Conservation (phyloP, 1,284 basidiomycete species). For the Limonomyces culmigenus region DNA sequence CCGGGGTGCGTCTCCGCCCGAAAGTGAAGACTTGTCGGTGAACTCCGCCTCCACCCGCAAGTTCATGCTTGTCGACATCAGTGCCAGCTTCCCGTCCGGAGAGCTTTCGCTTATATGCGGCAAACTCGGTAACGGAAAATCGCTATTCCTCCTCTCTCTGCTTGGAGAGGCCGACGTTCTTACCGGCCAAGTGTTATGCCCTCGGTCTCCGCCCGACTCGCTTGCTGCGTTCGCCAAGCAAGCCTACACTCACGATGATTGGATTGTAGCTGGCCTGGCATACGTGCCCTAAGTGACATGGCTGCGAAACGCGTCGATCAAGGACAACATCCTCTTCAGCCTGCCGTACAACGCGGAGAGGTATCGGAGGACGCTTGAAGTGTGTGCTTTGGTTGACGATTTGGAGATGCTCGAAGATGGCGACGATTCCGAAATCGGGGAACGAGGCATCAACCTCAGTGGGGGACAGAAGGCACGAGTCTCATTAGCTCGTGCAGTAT, state of each 20-base stretch:
- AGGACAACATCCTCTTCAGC: constrained; percentile 88
- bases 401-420: constrained; percentile 2
- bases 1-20: constrained; percentile 15
- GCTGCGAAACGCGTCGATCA: constrained; percentile 87
- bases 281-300: constrained; percentile 80
- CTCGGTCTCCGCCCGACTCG: constrained; percentile 68
- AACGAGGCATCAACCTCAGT: constrained; percentile 75
- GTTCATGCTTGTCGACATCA: constrained; percentile 72
- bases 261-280: constrained; percentile 65
- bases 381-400: constrained; percentile 7
- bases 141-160: constrained; percentile 60
- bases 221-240: constrained; percentile 41
- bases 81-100: constrained; percentile 61
- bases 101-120: constrained; percentile 75
- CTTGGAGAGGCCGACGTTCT: constrained; percentile 83
- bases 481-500: constrained; percentile 82
- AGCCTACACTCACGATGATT: constrained; percentile 32
- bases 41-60: constrained; percentile 60
- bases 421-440: constrained; percentile 63
- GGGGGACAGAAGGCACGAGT: constrained; percentile 94
- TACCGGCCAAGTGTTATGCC: constrained; percentile 64
- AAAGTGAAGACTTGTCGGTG: constrained; percentile 34
- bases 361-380: constrained; percentile 63
- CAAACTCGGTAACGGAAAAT: constrained; percentile 71
- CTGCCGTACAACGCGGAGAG: constrained; percentile 66